A percentile compares a stretch with the other conserved stretches of the same genome.
phyloP scores from a whole-genome alignment of 495 filamentous ascomycete species.

The Patellaria atrata region DNA sequence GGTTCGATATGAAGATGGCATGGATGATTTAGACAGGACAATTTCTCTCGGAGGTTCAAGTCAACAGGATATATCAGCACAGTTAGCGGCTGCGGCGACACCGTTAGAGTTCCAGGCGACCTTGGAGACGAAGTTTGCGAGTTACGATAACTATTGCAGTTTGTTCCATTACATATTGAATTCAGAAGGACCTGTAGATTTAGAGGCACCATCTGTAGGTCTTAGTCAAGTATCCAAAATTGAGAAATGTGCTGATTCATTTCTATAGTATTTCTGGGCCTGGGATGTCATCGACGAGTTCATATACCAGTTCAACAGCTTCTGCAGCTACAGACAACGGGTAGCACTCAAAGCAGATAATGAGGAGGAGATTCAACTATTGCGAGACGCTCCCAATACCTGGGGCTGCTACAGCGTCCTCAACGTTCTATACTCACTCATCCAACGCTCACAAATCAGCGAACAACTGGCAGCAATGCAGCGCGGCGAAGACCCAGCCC shows the following conservation, averaged over 20 bases:
- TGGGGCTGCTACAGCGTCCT: slow-evolving; percentile 99
- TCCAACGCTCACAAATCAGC: slow-evolving; percentile 92
- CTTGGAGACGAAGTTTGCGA: slow-evolving; percentile 87
- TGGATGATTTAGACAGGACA: slow-evolving; percentile 61
- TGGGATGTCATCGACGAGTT: slow-evolving; percentile 99
- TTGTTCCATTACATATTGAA: slow-evolving; percentile 98
- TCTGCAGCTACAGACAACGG: slow-evolving; percentile 87
- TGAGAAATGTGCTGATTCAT: background rate
- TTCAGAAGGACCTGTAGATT: slow-evolving; percentile 91
- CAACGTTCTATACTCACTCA: slow-evolving; percentile 97
- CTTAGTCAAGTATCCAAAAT: background rate
- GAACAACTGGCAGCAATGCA: slow-evolving; percentile 93
- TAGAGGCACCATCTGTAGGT: slow-evolving; percentile 81
- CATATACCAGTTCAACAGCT: slow-evolving; percentile 99
- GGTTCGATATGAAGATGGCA: slow-evolving; percentile 74
- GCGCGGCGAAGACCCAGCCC: slow-evolving; percentile 70
- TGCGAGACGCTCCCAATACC: slow-evolving; percentile 92
- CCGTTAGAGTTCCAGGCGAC: slow-evolving; percentile 90
- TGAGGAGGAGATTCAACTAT: slow-evolving; percentile 75
- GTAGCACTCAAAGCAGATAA: slow-evolving; percentile 74
- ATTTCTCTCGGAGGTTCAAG: slow-evolving; percentile 17
- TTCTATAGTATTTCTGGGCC: slow-evolving; percentile 83
- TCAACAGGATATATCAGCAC: slow-evolving; percentile 71
- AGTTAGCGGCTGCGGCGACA: slow-evolving; percentile 77
- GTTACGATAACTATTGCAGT: slow-evolving; percentile 98